Evolutionary conservation across 1,284 basidiomycete genomes (phyloP).

Genomic region (Austroboletus niveus): DNA sequence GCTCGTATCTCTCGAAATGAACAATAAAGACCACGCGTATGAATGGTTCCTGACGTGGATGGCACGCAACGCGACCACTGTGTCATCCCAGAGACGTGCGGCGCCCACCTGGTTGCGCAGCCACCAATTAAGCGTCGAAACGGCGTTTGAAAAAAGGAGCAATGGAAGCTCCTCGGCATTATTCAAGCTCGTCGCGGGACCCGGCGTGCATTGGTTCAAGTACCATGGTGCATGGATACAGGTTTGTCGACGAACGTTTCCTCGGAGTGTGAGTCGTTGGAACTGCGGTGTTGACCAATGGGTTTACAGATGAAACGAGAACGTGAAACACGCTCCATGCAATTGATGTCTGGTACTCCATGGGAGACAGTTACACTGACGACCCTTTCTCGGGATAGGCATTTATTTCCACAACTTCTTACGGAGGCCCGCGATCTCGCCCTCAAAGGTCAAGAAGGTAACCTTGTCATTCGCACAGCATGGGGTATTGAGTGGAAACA

Average conservation of each 20-base stretch:
- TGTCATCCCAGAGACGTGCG: slow-evolving; percentile 34
- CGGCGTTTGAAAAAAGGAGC: slow-evolving; percentile 80
- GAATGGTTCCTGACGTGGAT: slow-evolving; percentile 99
- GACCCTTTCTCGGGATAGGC: slow-evolving; percentile 83
- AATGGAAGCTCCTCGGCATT: slow-evolving; percentile 86
- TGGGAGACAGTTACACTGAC: slow-evolving; percentile 99
- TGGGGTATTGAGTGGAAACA: slow-evolving; percentile 97
- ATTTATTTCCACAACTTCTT: slow-evolving; percentile 79
- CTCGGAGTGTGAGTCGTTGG: slow-evolving; percentile 4
- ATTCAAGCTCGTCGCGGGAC: slow-evolving; percentile 94
- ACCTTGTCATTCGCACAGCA: slow-evolving; percentile 94
- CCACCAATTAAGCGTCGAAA: slow-evolving; percentile 95
- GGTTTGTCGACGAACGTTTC: slow-evolving; percentile 46
- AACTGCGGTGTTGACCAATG: slow-evolving; percentile 7
- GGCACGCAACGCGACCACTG: slow-evolving; percentile 58
- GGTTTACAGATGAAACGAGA: slow-evolving; percentile 81
- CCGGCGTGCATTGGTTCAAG: slow-evolving; percentile 91
- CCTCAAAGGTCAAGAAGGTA: slow-evolving; percentile 85
- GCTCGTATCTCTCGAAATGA: slow-evolving; percentile 95
- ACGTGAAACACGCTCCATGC: slow-evolving; percentile 90
- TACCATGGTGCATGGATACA: slow-evolving; percentile 95
- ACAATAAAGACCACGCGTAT: slow-evolving; percentile 93
- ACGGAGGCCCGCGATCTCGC: slow-evolving; percentile 89
- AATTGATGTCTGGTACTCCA: slow-evolving; percentile 87
- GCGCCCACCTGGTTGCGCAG: slow-evolving; percentile 62